Conservation (phyloP, 371 early-diverging fungal species). For the Paraphysoderma sedebokerense region DNA sequence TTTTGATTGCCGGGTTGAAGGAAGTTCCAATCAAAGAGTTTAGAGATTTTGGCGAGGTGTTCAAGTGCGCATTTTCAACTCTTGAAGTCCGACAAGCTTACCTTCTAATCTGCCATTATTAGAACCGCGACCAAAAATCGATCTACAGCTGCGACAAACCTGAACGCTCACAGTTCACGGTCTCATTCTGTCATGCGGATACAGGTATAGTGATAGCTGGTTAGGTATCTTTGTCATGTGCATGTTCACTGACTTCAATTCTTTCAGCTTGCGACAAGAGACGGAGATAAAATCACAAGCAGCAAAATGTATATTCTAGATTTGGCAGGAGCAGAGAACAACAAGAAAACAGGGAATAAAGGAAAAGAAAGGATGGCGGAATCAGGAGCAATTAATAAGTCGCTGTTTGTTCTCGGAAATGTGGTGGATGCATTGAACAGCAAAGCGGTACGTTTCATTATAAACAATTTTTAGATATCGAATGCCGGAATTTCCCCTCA, state of each 20-base stretch:
- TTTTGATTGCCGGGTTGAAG: slow-evolving; percentile 33
- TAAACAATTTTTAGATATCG: background rate
- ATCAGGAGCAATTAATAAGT: slow-evolving; percentile 50
- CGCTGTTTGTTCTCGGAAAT: slow-evolving; percentile 51
- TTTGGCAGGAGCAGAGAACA: slow-evolving; percentile 61
- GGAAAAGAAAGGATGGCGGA: slow-evolving; percentile 39
- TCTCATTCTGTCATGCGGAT: slow-evolving; percentile 41
- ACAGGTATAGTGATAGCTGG: slow-evolving; percentile 8
- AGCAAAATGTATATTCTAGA: slow-evolving; percentile 47
- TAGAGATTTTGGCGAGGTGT: slow-evolving; percentile 28
- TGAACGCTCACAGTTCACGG: slow-evolving; percentile 40
- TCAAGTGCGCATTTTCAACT: slow-evolving; percentile 11
- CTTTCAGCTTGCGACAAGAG: background rate
- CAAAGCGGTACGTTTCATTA: slow-evolving; percentile 14
- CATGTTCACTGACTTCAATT: background rate
- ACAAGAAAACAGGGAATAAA: slow-evolving; percentile 43
- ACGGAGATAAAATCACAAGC: slow-evolving; percentile 5
- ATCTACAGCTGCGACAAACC: slow-evolving; percentile 42
- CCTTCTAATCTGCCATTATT: background rate
- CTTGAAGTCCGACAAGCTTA: background rate
- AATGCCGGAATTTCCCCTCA: background rate
- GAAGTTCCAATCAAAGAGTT: slow-evolving; percentile 21
- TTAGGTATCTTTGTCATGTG: background rate
- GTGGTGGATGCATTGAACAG: slow-evolving; percentile 48
- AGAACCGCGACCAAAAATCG: slow-evolving; percentile 26